These are phyloP conservation scores for Aspergillus quadricinctus DNA, from an alignment of 2,329 filamentous ascomycete genomes.

Conservation along the genomic window DNA sequence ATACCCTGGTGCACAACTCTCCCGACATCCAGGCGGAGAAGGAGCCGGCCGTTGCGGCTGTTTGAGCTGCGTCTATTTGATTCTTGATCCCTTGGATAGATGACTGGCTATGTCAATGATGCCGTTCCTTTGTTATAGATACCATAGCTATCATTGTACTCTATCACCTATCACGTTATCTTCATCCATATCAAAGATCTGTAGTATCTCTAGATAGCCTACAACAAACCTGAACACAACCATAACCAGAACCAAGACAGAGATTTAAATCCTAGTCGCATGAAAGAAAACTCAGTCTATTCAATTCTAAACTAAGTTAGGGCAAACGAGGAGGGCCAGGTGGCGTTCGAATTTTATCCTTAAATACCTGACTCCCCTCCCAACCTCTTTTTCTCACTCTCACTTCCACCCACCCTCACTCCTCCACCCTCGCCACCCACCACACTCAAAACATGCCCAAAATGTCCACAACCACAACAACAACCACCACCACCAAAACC, in stretches of 20 bases:
- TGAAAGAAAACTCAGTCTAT: too few species aligned
- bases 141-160: background rate
- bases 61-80: background rate
- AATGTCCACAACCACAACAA: background rate
- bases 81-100: background rate
- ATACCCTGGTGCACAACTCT: background rate
- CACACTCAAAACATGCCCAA: background rate
- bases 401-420: background rate
- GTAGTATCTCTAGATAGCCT: too few species aligned
- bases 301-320: background rate
- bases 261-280: background rate
- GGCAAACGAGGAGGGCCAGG: background rate
- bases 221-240: too few species aligned
- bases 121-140: background rate
- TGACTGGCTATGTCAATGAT: background rate
- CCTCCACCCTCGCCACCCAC: background rate
- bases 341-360: background rate
- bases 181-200: background rate
- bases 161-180: background rate
- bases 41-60: background rate
- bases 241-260: background rate
- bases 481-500: background rate
- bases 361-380: background rate
- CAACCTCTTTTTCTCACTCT: background rate
- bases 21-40: background rate